Conservation (phyloP, 306 rosid genomes). For the Vachellia collinsii region DNA sequence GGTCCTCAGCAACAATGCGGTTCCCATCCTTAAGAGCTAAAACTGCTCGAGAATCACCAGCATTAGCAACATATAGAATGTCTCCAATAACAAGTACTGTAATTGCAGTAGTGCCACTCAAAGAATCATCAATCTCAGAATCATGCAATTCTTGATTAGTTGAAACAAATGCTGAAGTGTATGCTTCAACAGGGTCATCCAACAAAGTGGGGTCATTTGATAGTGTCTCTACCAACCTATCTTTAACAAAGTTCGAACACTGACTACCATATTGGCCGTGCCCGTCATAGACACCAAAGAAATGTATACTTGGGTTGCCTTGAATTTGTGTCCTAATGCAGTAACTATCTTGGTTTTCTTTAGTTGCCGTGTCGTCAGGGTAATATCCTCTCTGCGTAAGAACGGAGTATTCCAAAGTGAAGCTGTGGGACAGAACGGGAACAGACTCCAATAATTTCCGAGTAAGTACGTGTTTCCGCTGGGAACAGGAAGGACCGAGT, state of each 20-base stretch:
- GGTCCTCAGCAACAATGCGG: conserved; percentile 73
- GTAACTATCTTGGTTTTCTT: conserved; percentile 85
- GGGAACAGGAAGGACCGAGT: conserved; percentile 47
- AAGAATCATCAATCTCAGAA: conserved; percentile 78
- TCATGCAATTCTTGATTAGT: conserved; percentile 66
- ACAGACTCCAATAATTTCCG: conserved; percentile 71
- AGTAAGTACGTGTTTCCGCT: conserved; percentile 69
- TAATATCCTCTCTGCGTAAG: conserved; percentile 90
- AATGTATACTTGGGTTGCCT: conserved; percentile 79
- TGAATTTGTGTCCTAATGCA: conserved; percentile 71
- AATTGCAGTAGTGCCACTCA: conserved; percentile 97
- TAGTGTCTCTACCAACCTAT: conserved; percentile 65
- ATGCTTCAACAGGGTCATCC: conserved; percentile 78
- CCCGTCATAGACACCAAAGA: conserved; percentile 96
- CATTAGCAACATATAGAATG: conserved; percentile 84
- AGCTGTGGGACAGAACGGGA: conserved; percentile 73
- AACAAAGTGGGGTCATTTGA: conserved; percentile 58
- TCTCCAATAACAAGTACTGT: conserved; percentile 83
- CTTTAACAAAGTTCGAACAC: conserved; percentile 84
- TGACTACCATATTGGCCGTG: conserved; percentile 81
- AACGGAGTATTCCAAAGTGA: conserved; percentile 73
- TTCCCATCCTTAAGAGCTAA: conserved; percentile 83
- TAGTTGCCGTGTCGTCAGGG: conserved; percentile 82
- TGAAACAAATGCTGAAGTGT: conserved; percentile 62
- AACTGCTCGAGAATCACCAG: conserved; percentile 93